Evolutionary conservation across 2,329 filamentous ascomycete genomes (phyloP), one percentile per base, ranked within the genome.

Genomic region (Epichloe elymi): DNA sequence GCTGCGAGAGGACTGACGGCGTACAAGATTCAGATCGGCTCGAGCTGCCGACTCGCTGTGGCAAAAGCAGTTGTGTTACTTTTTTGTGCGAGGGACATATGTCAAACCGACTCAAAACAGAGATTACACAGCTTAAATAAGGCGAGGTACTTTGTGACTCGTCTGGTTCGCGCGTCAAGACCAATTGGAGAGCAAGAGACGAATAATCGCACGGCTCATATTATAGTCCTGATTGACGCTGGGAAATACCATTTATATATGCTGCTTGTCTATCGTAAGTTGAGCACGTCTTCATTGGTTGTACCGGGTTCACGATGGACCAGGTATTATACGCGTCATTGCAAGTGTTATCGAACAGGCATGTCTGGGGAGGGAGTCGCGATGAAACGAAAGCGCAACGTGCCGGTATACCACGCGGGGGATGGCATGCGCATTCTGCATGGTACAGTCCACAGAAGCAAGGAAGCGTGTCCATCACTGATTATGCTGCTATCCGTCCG

Each of bases 21-120:
- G 46, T 42, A 42, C 41, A 37, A 30, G 41, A 30, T 41, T 40
- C 41, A 49, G 51, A 49, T 49, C 51, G 51, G 46, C 37, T 49
- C 46, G 23, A 39, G 41, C 45, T 48, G 17, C 50, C 50, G 50
- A 51, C 45, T 44, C 30, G 39, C 36, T 35, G 50, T 30, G 39
- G 41, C 39, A 48, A 6, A 39, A 39, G 15, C 35, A 40, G 23
- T 37, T 38, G 39, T 43, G 38, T 38, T 19, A 42, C 42, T 30
- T 12, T 30, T 42, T 5, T 37, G 23, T 7, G 23, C 44, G 20
- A 46, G 33, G n/a, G 12, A 42, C 19, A 19, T 41, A 40, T 14
- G 38, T 26, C 23, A 20, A 46, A 15, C 37, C 37, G 35, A n/a
- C 33, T 5, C 12, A 8, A 19, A 12, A 38, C 7, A 19, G 20